These are phyloP conservation scores for Pleurozium schreberi DNA, from an alignment of 225 moss, liverwort and hornwort species.

Conservation along the genomic window DNA sequence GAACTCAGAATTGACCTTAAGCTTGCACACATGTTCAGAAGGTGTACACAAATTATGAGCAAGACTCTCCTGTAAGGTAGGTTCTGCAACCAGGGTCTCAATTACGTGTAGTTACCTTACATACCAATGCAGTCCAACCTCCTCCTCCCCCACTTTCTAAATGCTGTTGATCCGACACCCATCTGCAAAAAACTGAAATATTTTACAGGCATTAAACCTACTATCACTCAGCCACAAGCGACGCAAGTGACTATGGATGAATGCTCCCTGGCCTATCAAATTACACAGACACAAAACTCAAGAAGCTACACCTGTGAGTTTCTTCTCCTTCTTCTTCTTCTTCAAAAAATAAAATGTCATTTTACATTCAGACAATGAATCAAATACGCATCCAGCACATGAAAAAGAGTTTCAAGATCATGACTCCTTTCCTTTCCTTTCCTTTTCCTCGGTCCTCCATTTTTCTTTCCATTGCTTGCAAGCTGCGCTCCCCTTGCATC, in stretches of 20 bases:
- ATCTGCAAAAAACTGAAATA: slow-evolving; percentile 32
- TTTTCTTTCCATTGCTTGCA: background rate
- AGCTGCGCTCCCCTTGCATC: background rate
- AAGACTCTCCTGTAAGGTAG: no score
- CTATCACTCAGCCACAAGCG: slow-evolving; percentile 16
- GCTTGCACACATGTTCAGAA: no score
- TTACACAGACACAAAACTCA: background rate
- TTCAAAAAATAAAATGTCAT: slow-evolving; percentile 17
- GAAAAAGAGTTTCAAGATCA: background rate
- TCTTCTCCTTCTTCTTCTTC: no score
- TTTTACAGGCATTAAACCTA: slow-evolving; percentile 21
- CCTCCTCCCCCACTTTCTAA: background rate
- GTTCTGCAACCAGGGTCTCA: background rate
- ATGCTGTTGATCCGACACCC: background rate
- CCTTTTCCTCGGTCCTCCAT: background rate
- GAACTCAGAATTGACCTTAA: no score
- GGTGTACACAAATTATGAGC: no score
- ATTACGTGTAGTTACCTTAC: background rate
- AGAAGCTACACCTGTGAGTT: slow-evolving; percentile 2
- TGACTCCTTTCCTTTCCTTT: no score
- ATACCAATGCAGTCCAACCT: background rate
- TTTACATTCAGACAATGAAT: slow-evolving; percentile 16
- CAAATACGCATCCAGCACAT: background rate
- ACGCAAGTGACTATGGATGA: slow-evolving; percentile 9
- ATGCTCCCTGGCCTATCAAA: slow-evolving; percentile 6